Conservation (phyloP, 2,329 filamentous ascomycete species). For the Stachybotrys echinatus region DNA sequence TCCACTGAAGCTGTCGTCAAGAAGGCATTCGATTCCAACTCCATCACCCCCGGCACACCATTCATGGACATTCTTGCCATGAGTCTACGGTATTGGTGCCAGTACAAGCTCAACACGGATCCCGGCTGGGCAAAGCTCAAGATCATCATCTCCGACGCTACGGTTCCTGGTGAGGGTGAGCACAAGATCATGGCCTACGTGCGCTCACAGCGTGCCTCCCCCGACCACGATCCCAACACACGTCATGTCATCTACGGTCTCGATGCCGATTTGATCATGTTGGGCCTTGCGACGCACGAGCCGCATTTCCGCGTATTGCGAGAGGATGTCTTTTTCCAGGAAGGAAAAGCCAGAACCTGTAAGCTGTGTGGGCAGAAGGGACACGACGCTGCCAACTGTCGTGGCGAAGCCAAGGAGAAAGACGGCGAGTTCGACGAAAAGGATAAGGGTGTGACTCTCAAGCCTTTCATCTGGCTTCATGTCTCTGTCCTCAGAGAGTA, state of each 20-base stretch:
- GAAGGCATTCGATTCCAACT: conserved; percentile 86
- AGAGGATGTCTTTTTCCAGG: conserved; percentile 94
- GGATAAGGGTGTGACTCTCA: conserved; percentile 61
- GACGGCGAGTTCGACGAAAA: conserved; percentile 79
- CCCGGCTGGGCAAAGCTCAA: conserved; percentile 94
- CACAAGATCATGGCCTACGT: conserved; percentile 99
- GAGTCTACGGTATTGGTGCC: conserved; percentile 91
- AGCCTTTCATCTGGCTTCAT: conserved; percentile 98
- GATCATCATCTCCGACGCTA: conserved; percentile 97
- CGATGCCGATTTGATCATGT: conserved; percentile 97
- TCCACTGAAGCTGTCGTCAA: conserved; percentile 60
- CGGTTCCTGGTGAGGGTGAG: conserved; percentile 94
- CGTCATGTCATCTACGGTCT: conserved; percentile 97
- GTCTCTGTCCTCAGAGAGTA: conserved; percentile 91
- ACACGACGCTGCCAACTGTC: conserved; percentile 83
- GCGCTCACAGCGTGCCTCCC: conserved; percentile 83
- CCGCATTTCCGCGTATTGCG: conserved; percentile 93
- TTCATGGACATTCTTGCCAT: conserved; percentile 96
- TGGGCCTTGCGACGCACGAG: conserved; percentile 94
- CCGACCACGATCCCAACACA: conserved; percentile 92
- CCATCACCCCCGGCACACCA: conserved; percentile 91
- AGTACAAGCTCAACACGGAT: conserved; percentile 96
- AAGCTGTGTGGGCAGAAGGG: conserved; percentile 88
- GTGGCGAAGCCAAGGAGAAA: conserved; percentile 72
- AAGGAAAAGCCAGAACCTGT: conserved; percentile 77